Conservation (phyloP, 2,329 filamentous ascomycete genomes). For the Trichothecium roseum region DNA sequence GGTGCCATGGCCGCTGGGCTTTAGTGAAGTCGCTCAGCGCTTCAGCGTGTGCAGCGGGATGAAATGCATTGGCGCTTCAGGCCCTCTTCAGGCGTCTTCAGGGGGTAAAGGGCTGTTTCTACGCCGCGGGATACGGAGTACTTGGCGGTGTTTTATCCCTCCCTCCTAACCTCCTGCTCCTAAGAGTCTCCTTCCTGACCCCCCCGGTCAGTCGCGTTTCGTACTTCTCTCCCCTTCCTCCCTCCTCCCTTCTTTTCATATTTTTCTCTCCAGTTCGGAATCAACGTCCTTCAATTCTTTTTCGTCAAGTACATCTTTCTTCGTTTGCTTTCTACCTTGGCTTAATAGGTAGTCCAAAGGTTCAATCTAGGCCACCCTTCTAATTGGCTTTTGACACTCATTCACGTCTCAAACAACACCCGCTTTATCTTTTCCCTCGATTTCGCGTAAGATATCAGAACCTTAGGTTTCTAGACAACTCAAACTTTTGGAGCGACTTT, state of each 20-base stretch:
- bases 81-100: too few species aligned
- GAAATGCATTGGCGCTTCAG: too few species aligned
- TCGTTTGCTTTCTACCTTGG: constrained; percentile 6
- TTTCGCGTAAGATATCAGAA: constrained; percentile 1
- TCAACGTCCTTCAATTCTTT: constrained; percentile 6
- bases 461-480: neutral
- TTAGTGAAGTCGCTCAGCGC: too few species aligned
- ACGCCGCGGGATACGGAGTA: too few species aligned
- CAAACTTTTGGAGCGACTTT: neutral
- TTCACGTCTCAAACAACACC: neutral
- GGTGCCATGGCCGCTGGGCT: too few species aligned
- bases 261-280: constrained; percentile 3
- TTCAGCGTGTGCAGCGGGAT: too few species aligned
- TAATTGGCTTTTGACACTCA: constrained; percentile 3
- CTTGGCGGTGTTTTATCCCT: too few species aligned
- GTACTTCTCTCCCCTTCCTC: constrained; percentile 1
- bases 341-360: constrained; percentile 6
- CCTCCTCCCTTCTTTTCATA: constrained; percentile 3
- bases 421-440: neutral
- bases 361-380: constrained; percentile 2
- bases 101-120: too few species aligned
- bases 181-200: too few species aligned
- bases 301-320: constrained; percentile 4
- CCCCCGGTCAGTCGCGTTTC: neutral
- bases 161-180: too few species aligned